Evolutionary conservation across 345 rosid genomes (phyloP).

Genomic region (Arabidopsis thaliana): DNA sequence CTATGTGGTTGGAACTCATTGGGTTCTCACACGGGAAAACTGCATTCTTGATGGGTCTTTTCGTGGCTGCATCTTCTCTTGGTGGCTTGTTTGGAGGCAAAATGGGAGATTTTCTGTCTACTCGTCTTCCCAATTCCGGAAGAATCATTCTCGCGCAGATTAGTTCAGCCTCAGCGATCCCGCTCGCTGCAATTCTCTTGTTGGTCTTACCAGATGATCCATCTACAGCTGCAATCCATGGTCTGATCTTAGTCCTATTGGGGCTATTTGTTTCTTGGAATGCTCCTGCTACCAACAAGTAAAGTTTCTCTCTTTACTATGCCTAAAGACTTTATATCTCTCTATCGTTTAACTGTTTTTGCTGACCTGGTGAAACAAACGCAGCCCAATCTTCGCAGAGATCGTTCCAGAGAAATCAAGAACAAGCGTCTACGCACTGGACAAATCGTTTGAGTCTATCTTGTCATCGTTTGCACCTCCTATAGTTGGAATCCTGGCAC

Average conservation of each 20-base stretch:
- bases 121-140: constrained; percentile 72
- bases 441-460: constrained; percentile 76
- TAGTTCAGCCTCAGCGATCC: constrained; percentile 87
- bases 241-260: constrained; percentile 59
- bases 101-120: constrained; percentile 80
- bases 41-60: constrained; percentile 65
- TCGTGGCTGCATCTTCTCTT: constrained; percentile 71
- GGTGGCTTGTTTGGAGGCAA: constrained; percentile 90
- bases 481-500: constrained; percentile 78
- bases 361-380: constrained; percentile 19
- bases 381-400: constrained; percentile 93
- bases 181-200: constrained; percentile 80
- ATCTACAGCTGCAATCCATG: constrained; percentile 59
- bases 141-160: constrained; percentile 87
- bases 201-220: constrained; percentile 78
- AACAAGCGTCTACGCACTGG: constrained; percentile 84
- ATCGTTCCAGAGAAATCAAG: constrained; percentile 84
- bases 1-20: constrained; percentile 91
- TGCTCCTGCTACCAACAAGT: constrained; percentile 93
- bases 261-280: constrained; percentile 88
- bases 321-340: background rate
- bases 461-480: constrained; percentile 93
- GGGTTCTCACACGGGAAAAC: constrained; percentile 83
- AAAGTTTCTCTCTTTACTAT: constrained; percentile 36
- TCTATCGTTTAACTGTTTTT: constrained; percentile 4